These are phyloP conservation scores for Venturia nashicola DNA, from an alignment of 2,329 filamentous ascomycete species.

Conservation along the genomic window DNA sequence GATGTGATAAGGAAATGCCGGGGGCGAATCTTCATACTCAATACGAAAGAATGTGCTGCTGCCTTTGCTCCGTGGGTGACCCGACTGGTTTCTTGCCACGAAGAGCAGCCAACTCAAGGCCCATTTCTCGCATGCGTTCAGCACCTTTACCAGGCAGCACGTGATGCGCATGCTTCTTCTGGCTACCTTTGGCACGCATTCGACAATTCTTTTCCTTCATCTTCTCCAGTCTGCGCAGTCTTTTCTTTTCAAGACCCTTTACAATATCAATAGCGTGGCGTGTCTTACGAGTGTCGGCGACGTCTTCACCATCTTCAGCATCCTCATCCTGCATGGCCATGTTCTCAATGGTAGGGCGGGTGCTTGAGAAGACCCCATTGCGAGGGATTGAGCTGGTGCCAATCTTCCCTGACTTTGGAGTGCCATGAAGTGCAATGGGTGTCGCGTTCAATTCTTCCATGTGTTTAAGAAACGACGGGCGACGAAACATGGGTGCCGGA, in stretches of 20 bases:
- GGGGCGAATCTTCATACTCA: not conserved
- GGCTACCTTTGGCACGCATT: constrained; percentile 58
- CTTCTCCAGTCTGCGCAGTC: constrained; percentile 85
- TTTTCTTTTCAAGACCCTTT: constrained; percentile 89
- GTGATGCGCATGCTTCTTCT: constrained; percentile 37
- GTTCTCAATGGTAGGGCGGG: constrained; percentile 26
- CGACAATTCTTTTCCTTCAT: constrained; percentile 82
- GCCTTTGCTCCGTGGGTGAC: not conserved
- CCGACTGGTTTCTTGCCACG: not conserved
- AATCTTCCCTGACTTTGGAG: constrained; percentile 50
- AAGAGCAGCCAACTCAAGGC: constrained; percentile 69
- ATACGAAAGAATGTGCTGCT: constrained; percentile 9
- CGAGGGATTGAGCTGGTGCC: constrained; percentile 79
- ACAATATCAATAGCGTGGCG: constrained; percentile 96
- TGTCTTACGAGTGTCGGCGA: constrained; percentile 40
- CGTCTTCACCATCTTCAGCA: constrained; percentile 28
- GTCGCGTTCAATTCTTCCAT: constrained; percentile 22
- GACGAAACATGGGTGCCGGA: constrained; percentile 56
- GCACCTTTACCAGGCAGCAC: constrained; percentile 76
- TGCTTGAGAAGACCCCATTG: constrained; percentile 41
- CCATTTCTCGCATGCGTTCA: constrained; percentile 86
- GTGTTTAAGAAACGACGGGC: constrained; percentile 25
- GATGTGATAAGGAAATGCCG: not conserved
- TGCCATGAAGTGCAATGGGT: constrained; percentile 39
- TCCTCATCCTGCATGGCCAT: constrained; percentile 29